These are phyloP conservation scores for Ananas comosus DNA, from an alignment of 176 grass and related monocot genomes.

Conservation along the genomic window DNA sequence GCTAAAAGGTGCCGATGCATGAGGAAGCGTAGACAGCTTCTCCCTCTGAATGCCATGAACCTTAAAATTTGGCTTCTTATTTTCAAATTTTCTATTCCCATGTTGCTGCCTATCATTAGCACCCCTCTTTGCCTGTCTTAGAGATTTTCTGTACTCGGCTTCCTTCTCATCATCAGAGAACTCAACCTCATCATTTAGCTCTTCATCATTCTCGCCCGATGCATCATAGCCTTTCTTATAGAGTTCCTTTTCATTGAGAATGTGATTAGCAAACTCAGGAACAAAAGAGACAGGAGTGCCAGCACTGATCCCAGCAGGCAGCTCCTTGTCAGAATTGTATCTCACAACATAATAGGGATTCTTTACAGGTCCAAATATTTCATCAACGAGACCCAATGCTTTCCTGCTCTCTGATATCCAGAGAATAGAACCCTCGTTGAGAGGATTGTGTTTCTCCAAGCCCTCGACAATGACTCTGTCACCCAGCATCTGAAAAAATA, in stretches of 20 bases:
- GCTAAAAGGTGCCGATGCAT: conserved; percentile 12
- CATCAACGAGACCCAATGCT: conserved; percentile 67
- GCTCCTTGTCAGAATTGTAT: conserved; percentile 58
- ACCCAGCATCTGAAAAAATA: conserved; percentile 49
- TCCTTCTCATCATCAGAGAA: conserved; percentile 97
- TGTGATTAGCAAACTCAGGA: conserved; percentile 56
- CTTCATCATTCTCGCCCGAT: conserved; percentile 53
- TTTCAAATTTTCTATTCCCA: conserved; percentile 30
- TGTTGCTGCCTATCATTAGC: conserved; percentile 31
- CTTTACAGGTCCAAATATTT: conserved; percentile 92
- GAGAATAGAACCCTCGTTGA: conserved; percentile 84
- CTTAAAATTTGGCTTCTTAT: conserved; percentile 32
- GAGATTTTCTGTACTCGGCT: conserved; percentile 59
- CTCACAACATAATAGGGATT: conserved; percentile 73
- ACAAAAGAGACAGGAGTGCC: conserved; percentile 73
- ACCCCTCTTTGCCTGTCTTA: conserved; percentile 42
- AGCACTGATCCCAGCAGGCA: conserved; percentile 53
- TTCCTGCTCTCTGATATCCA: conserved; percentile 77
- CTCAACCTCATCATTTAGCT: conserved; percentile 42
- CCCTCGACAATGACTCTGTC: conserved; percentile 84
- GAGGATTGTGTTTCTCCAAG: conserved; percentile 61
- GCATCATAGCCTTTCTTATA: conserved; percentile 75
- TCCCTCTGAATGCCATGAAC: conserved; percentile 20
- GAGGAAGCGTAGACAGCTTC: conserved; percentile 10
- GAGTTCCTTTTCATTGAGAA: conserved; percentile 67